Percentiles rank a stretch among this genome's conserved stretches.
Evolutionary conservation across 495 filamentous ascomycete species (phyloP).

Genomic region (Penicillium coprophilum): DNA sequence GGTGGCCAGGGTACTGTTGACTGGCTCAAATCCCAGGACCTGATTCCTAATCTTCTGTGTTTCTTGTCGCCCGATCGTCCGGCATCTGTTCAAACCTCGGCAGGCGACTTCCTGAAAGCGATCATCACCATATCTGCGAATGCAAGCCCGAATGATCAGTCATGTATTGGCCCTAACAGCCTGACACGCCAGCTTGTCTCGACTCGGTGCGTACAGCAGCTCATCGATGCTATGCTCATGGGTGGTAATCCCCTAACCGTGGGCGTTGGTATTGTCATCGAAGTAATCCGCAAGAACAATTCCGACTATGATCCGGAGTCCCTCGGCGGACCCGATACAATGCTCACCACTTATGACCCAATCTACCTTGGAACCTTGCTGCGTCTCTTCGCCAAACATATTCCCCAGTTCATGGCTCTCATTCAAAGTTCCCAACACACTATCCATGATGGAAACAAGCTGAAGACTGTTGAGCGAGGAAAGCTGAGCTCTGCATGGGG

Average conservation of each 20-base stretch:
- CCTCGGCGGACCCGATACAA: constrained; percentile 68
- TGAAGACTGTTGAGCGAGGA: constrained; percentile 58
- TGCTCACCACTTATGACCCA: constrained; percentile 82
- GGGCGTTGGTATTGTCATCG: constrained; percentile 95
- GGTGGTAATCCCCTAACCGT: constrained; percentile 95
- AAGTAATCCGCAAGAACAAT: constrained; percentile 99
- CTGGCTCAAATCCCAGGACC: constrained; percentile 87
- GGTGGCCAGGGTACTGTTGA: constrained; percentile 92
- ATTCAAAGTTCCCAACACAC: constrained; percentile 67
- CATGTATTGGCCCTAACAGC: constrained; percentile 96
- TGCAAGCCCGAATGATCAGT: constrained; percentile 94
- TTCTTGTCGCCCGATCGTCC: constrained; percentile 81
- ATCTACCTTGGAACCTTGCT: constrained; percentile 96
- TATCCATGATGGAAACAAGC: constrained; percentile 57
- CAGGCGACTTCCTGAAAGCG: constrained; percentile 96
- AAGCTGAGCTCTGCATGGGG: constrained; percentile 85
- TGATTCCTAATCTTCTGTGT: constrained; percentile 86
- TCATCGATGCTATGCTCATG: constrained; percentile 87
- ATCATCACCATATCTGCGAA: constrained; percentile 99
- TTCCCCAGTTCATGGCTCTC: constrained; percentile 94
- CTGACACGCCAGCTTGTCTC: constrained; percentile 97
- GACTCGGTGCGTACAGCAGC: constrained; percentile 70
- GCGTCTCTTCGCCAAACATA: constrained; percentile 81
- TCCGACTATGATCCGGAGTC: constrained; percentile 97
- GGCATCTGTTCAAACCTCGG: constrained; percentile 89